phyloP scores from a whole-genome alignment of 2,329 filamentous ascomycete genomes.

The Phialophora verrucosa region DNA sequence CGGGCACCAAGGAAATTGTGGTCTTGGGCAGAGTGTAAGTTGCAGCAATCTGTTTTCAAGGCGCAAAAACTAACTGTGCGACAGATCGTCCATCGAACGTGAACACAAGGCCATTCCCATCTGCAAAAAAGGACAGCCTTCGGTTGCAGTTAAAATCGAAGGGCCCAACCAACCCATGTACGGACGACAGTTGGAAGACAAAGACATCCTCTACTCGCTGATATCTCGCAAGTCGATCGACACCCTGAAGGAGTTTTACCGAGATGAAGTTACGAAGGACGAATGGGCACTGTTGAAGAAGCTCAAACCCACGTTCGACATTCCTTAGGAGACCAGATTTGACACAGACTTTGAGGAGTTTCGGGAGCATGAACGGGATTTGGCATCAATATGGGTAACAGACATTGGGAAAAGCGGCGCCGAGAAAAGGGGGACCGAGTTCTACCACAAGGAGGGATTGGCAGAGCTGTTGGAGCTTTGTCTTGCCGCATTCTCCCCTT shows the following conservation, averaged over 20 bases:
- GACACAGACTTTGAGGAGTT: not conserved
- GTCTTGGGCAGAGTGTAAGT: constrained; percentile 90
- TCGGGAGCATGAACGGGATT: not conserved
- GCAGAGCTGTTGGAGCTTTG: not conserved
- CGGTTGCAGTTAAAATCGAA: constrained; percentile 97
- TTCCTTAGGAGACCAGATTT: constrained; percentile 57
- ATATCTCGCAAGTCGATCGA: constrained; percentile 91
- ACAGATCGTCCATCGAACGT: constrained; percentile 90
- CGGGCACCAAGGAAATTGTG: constrained; percentile 82
- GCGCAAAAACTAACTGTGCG: constrained; percentile 37
- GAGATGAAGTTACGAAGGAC: constrained; percentile 82
- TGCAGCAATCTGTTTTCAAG: constrained; percentile 8
- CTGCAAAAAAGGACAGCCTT: constrained; percentile 96
- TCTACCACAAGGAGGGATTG: not conserved
- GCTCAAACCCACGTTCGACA: constrained; percentile 92
- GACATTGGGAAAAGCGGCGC: not conserved
- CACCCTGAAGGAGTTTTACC: constrained; percentile 94
- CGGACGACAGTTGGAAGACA: constrained; percentile 92
- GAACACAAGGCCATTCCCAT: constrained; percentile 93
- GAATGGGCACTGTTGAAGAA: constrained; percentile 96
- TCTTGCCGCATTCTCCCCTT: not conserved
- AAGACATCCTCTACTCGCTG: constrained; percentile 82
- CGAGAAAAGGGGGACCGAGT: not conserved
- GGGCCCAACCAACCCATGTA: constrained; percentile 90
- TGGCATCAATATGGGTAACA: not conserved